Conservation (phyloP, 78 protist genomes). For the Cavenderia fasciculata region DNA sequence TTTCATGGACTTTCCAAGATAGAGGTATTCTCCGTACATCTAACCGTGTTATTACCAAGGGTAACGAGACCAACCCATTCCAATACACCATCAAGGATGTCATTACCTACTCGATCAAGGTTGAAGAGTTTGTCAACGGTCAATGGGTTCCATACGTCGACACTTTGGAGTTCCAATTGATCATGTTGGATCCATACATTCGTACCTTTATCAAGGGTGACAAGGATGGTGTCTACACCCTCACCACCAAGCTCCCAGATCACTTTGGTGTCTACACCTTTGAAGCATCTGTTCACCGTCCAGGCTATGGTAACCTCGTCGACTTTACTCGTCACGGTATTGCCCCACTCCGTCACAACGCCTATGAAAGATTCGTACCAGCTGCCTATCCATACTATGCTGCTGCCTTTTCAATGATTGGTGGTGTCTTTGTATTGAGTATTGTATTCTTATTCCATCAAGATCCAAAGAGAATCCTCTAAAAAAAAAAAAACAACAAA, state of each 20-base stretch:
- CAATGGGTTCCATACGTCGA: constrained; percentile 86
- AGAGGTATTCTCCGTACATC: constrained; percentile 80
- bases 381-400: constrained; percentile 95
- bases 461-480: constrained; percentile 47
- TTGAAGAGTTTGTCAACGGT: constrained; percentile 78
- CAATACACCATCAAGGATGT: constrained; percentile 47
- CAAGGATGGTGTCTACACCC: constrained; percentile 32
- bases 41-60: constrained; percentile 15
- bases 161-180: constrained; percentile 78
- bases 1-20: constrained; percentile 84
- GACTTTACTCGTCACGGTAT: constrained; percentile 73
- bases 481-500: neutral
- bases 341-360: constrained; percentile 91
- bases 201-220: constrained; percentile 72
- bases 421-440: constrained; percentile 79
- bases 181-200: constrained; percentile 90
- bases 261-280: constrained; percentile 92
- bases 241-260: constrained; percentile 84
- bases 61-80: constrained; percentile 26
- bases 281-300: constrained; percentile 63
- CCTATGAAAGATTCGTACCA: constrained; percentile 91
- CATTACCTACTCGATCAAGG: constrained; percentile 41
- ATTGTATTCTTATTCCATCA: constrained; percentile 75
- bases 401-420: constrained; percentile 86
- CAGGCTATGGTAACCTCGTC: constrained; percentile 69